Conservation (phyloP, 768 basidiomycete genomes). For the Macrolepiota albuminosa region DNA sequence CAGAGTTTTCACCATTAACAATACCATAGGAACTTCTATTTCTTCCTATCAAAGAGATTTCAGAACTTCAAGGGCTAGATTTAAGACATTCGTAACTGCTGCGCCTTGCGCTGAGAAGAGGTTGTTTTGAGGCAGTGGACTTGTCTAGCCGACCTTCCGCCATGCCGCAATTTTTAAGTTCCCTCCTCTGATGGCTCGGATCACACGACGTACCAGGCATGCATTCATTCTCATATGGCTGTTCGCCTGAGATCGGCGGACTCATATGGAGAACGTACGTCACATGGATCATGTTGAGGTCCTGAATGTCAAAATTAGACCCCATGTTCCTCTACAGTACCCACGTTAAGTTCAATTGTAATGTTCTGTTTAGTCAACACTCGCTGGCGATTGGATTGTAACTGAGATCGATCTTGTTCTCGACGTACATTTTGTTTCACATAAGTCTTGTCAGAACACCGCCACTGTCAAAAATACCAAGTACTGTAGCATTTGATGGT, state of each 20-base stretch:
- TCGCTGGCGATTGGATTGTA: background rate
- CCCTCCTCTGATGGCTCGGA: background rate
- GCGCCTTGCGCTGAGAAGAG: background rate
- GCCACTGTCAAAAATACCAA: background rate
- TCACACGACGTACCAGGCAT: background rate
- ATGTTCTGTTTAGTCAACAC: background rate
- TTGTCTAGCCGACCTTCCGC: background rate
- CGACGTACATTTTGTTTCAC: background rate
- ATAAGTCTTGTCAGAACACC: background rate
- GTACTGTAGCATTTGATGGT: background rate
- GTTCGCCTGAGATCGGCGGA: background rate
- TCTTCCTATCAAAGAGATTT: background rate
- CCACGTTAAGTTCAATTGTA: background rate
- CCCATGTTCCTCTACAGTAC: background rate
- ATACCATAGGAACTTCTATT: background rate
- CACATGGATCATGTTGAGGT: background rate
- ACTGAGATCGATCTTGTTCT: background rate
- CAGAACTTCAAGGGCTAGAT: background rate
- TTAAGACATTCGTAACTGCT: background rate
- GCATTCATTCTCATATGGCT: background rate
- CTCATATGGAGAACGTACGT: background rate
- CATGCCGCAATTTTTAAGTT: background rate
- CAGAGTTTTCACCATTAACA: background rate
- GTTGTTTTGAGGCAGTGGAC: background rate
- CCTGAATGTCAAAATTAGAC: background rate